phyloP scores from a whole-genome alignment of 2,329 filamentous ascomycete species.

The Alternaria burnsii region DNA sequence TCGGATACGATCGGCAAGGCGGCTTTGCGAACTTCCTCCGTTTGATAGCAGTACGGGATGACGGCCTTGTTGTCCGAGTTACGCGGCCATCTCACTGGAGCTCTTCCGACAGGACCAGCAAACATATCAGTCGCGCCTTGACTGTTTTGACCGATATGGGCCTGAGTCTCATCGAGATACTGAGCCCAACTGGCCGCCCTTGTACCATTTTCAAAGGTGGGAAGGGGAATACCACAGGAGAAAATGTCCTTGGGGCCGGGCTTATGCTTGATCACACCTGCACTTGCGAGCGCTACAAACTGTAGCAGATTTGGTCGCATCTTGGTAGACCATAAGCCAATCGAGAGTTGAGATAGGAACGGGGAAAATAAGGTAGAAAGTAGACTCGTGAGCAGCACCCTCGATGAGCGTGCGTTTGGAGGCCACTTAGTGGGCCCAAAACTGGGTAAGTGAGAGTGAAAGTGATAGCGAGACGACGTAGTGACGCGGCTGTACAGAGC shows the following conservation, averaged over 20 bases:
- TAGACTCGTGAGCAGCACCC: too few relatives aligned
- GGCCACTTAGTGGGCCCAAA: neutral
- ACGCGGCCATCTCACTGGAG: slow-evolving; percentile 2
- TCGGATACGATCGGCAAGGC: neutral
- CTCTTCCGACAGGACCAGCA: neutral
- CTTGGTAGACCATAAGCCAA: neutral
- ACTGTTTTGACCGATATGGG: too few relatives aligned
- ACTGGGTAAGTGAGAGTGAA: neutral
- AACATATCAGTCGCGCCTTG: slow-evolving; percentile 1
- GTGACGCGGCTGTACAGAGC: neutral
- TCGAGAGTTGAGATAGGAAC: neutral
- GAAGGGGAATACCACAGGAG: neutral
- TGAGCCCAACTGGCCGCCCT: neutral
- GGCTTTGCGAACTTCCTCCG: neutral
- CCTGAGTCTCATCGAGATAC: neutral
- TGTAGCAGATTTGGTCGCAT: neutral
- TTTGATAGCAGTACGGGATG: slow-evolving; percentile 5
- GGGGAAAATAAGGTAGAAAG: neutral
- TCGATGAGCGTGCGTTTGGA: neutral
- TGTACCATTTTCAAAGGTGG: neutral
- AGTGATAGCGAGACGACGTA: neutral
- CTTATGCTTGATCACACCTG: neutral
- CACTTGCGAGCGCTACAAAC: neutral
- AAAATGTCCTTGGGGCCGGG: neutral
- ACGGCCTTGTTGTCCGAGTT: neutral